Conservation (phyloP, 2,329 filamentous ascomycete species). For the Verticillium nonalfalfae region DNA sequence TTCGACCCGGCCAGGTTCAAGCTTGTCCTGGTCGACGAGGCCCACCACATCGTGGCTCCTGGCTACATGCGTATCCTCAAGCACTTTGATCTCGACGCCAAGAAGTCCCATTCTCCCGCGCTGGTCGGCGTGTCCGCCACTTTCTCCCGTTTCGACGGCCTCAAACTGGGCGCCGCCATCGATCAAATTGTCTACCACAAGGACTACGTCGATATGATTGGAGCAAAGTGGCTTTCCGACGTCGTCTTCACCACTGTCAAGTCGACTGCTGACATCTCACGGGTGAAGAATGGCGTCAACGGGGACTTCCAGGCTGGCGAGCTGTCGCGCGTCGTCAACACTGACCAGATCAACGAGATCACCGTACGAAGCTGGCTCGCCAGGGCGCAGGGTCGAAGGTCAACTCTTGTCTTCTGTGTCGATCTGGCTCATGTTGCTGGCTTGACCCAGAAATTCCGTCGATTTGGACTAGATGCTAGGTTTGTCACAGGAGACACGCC, state of each 20-base stretch:
- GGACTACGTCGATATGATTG: constrained; percentile 62
- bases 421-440: constrained; percentile 75
- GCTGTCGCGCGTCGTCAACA: constrained; percentile 82
- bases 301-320: constrained; percentile 77
- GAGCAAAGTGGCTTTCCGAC: constrained; percentile 84
- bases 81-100: constrained; percentile 64
- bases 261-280: constrained; percentile 72
- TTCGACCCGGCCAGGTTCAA: constrained; percentile 80
- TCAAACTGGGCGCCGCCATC: constrained; percentile 75
- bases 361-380: constrained; percentile 82
- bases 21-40: constrained; percentile 89
- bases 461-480: constrained; percentile 72
- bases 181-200: constrained; percentile 97
- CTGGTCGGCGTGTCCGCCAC: constrained; percentile 88
- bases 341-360: constrained; percentile 70
- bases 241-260: constrained; percentile 92
- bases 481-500: constrained; percentile 82
- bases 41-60: constrained; percentile 87
- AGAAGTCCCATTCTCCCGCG: constrained; percentile 48
- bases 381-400: constrained; percentile 66
- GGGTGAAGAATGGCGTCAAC: constrained; percentile 54
- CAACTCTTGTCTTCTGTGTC: constrained; percentile 91
- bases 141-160: constrained; percentile 71
- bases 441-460: constrained; percentile 70
- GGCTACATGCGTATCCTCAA: constrained; percentile 69